phyloP scores from a whole-genome alignment of 1,284 basidiomycete genomes.

The Tetrapyrgos nigripes region DNA sequence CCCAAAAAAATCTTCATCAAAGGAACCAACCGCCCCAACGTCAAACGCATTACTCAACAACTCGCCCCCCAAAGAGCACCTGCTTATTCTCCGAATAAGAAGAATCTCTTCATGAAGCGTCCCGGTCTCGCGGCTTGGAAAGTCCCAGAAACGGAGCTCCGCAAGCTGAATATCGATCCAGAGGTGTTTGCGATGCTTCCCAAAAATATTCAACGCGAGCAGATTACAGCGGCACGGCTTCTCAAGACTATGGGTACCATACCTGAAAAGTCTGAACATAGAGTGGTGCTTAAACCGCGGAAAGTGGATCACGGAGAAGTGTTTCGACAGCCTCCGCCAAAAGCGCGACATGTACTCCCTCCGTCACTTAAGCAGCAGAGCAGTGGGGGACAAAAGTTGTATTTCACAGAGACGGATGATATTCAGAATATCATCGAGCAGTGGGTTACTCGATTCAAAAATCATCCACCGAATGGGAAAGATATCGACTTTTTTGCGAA shows the following conservation, averaged over 20 bases:
- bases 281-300: constrained; percentile 60
- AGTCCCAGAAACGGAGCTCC: constrained; percentile 56
- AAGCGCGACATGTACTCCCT: constrained; percentile 51
- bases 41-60: constrained; percentile 66
- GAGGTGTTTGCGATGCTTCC: constrained; percentile 74
- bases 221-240: constrained; percentile 63
- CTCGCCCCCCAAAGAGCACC: constrained; percentile 55
- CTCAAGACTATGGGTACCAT: constrained; percentile 50
- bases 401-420: constrained; percentile 67
- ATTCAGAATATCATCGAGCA: constrained; percentile 70
- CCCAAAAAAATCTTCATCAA: constrained; percentile 30
- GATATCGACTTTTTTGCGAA: constrained; percentile 77
- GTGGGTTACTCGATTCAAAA: constrained; percentile 73
- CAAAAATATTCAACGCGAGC: constrained; percentile 72
- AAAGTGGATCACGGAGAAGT: constrained; percentile 42
- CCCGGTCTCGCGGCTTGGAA: constrained; percentile 34
- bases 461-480: constrained; percentile 64
- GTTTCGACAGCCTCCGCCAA: constrained; percentile 55
- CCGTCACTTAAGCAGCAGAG: constrained; percentile 63
- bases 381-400: constrained; percentile 55
- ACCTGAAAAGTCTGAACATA: constrained; percentile 44
- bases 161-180: constrained; percentile 71
- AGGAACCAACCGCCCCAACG: constrained; percentile 37
- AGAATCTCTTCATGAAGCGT: constrained; percentile 18
- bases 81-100: constrained; percentile 35